phyloP scores from a whole-genome alignment of 768 basidiomycete species.

The Postia placenta region DNA sequence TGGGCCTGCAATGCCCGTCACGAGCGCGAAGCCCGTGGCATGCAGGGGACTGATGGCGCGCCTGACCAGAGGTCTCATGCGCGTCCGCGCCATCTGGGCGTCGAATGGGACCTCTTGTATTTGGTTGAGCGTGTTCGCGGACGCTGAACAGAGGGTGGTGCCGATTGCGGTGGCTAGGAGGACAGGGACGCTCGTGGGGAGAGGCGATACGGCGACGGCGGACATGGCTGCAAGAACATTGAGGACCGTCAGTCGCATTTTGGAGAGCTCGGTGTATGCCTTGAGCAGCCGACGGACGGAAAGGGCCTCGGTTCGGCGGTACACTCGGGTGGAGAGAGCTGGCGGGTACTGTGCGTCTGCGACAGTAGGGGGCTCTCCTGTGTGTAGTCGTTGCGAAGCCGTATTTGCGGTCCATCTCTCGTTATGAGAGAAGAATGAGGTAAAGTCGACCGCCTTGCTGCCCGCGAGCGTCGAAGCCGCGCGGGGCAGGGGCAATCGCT shows the following conservation, averaged over 20 bases:
- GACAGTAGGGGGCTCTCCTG: slow-evolving; percentile 1
- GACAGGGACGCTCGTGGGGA: slow-evolving; percentile 77
- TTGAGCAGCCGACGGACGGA: slow-evolving; percentile 49
- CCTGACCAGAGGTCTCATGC: slow-evolving; percentile 81
- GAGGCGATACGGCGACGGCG: slow-evolving; percentile 87
- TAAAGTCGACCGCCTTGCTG: slow-evolving; percentile 24
- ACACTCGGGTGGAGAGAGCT: slow-evolving; percentile 14
- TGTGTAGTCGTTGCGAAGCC: neutral
- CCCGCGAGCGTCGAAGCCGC: slow-evolving; percentile 12
- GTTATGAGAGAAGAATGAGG: slow-evolving; percentile 65
- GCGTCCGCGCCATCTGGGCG: slow-evolving; percentile 92
- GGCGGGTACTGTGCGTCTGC: slow-evolving; percentile 13
- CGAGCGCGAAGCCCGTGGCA: slow-evolving; percentile 71
- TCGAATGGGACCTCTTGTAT: slow-evolving; percentile 93
- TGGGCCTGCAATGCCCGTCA: slow-evolving; percentile 75
- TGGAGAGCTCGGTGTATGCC: slow-evolving; percentile 78
- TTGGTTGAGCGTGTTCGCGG: slow-evolving; percentile 94
- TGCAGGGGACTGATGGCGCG: slow-evolving; percentile 81
- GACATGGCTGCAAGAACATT: slow-evolving; percentile 88
- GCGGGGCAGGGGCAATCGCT: slow-evolving; percentile 5
- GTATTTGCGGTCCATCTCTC: slow-evolving; percentile 36
- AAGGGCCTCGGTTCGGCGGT: slow-evolving; percentile 27
- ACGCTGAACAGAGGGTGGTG: slow-evolving; percentile 85
- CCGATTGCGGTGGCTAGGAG: slow-evolving; percentile 85
- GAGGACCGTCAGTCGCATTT: slow-evolving; percentile 75